Percentiles rank a stretch among this genome's conserved stretches.
Conservation (phyloP, 805 yeast genomes). For the Schwanniomyces pseudopolymorphus region DNA sequence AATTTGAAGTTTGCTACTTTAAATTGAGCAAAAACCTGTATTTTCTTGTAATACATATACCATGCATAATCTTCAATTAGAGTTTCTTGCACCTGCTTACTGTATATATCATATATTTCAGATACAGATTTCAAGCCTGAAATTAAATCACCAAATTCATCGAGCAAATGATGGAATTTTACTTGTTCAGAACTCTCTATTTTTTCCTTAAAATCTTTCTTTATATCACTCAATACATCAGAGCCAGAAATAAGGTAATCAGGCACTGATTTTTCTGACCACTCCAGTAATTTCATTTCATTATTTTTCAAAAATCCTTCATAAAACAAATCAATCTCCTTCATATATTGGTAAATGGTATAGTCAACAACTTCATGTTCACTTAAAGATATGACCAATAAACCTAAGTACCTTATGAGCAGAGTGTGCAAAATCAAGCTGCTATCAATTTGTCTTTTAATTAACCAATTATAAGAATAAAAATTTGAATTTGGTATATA, state of each 20-base stretch:
- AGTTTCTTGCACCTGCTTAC: slow-evolving; percentile 46
- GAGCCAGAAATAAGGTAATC: slow-evolving; percentile 17
- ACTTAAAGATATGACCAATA: slow-evolving; percentile 32
- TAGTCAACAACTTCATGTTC: slow-evolving; percentile 40
- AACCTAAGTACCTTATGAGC: slow-evolving; percentile 36
- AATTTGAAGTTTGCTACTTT: slow-evolving; percentile 54
- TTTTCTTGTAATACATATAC: slow-evolving; percentile 62
- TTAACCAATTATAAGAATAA: slow-evolving; percentile 33
- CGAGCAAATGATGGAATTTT: slow-evolving; percentile 11
- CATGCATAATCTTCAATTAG: slow-evolving; percentile 73
- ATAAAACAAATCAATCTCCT: slow-evolving; percentile 15
- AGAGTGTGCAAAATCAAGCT: slow-evolving; percentile 31
- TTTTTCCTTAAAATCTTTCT: slow-evolving; percentile 16
- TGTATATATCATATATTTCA: slow-evolving; percentile 46
- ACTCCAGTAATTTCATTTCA: slow-evolving; percentile 9
- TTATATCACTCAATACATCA: slow-evolving; percentile 21
- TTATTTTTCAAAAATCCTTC: slow-evolving; percentile 14
- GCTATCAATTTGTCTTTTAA: slow-evolving; percentile 22
- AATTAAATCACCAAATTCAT: slow-evolving; percentile 12
- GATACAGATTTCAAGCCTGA: slow-evolving; percentile 24
- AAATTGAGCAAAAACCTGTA: slow-evolving; percentile 56
- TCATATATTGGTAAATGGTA: slow-evolving; percentile 21
- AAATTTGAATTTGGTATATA: slow-evolving; percentile 36
- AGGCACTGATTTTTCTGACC: slow-evolving; percentile 21
- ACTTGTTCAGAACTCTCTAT: slow-evolving; percentile 6